These are phyloP conservation scores for Radiomyces spectabilis DNA, from an alignment of 192 early-diverging fungal genomes.

Conservation along the genomic window DNA sequence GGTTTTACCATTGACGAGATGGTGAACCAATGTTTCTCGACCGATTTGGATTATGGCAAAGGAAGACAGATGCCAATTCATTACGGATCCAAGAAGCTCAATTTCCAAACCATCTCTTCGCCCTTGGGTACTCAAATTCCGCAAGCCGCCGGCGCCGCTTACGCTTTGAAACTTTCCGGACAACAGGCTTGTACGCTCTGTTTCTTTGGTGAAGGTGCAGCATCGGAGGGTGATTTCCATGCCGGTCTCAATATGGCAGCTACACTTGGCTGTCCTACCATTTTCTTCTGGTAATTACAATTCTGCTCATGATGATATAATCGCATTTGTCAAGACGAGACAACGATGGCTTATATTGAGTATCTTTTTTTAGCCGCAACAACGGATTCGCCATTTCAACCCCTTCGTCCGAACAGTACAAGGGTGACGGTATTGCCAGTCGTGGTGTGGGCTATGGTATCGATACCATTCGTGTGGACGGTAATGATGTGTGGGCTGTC, in stretches of 20 bases:
- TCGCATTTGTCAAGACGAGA: no score
- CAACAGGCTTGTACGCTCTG: slow-evolving; percentile 78
- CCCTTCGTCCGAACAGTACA: slow-evolving; percentile 90
- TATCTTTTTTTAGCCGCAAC: slow-evolving; percentile 64
- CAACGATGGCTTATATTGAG: not conserved
- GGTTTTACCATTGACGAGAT: slow-evolving; percentile 91
- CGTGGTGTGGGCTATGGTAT: slow-evolving; percentile 97
- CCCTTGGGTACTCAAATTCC: slow-evolving; percentile 96
- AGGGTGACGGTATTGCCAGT: slow-evolving; percentile 93
- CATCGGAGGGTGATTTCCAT: slow-evolving; percentile 97
- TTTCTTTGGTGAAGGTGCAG: slow-evolving; percentile 98
- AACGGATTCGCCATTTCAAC: slow-evolving; percentile 99
- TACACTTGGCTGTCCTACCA: slow-evolving; percentile 82
- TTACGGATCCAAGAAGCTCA: slow-evolving; percentile 76
- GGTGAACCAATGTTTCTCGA: slow-evolving; percentile 97
- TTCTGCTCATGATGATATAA: not conserved
- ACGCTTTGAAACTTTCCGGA: slow-evolving; percentile 80
- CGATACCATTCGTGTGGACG: slow-evolving; percentile 94
- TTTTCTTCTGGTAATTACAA: slow-evolving; percentile 79
- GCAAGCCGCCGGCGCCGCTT: slow-evolving; percentile 94
- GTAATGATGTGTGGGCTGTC: slow-evolving; percentile 98
- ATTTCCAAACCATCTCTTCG: slow-evolving; percentile 96
- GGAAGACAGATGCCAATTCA: slow-evolving; percentile 99
- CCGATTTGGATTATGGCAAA: slow-evolving; percentile 81
- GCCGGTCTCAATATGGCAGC: slow-evolving; percentile 96